Evolutionary conservation across 2,329 filamentous ascomycete genomes (phyloP).

Genomic region (Pseudogymnoascus sp.): DNA sequence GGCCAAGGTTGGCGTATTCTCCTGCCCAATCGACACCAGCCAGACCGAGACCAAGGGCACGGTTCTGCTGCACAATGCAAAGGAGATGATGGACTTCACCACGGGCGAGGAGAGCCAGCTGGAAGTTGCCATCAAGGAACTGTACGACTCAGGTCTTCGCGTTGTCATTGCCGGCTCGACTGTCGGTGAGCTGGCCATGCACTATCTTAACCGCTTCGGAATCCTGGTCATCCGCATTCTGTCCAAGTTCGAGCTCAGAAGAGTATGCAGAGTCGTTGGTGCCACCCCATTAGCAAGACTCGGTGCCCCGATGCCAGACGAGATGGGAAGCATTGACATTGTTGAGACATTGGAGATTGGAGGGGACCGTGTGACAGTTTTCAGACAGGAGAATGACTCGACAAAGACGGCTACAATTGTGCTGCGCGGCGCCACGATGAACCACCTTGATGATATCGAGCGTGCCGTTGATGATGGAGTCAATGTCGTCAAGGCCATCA

Average conservation of each 20-base stretch:
- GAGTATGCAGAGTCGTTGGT: slow-evolving; percentile 90
- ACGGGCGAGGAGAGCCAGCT: slow-evolving; percentile 93
- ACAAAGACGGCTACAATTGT: slow-evolving; percentile 93
- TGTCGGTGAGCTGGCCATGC: slow-evolving; percentile 90
- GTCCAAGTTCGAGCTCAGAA: slow-evolving; percentile 94
- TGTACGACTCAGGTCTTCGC: slow-evolving; percentile 85
- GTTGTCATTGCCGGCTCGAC: slow-evolving; percentile 88
- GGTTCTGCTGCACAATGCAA: slow-evolving; percentile 89
- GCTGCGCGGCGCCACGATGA: slow-evolving; percentile 90
- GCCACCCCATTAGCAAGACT: slow-evolving; percentile 93
- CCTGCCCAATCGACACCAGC: slow-evolving; percentile 87
- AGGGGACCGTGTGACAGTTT: slow-evolving; percentile 95
- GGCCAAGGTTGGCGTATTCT: slow-evolving; percentile 95
- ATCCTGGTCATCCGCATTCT: slow-evolving; percentile 95
- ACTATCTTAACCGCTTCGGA: slow-evolving; percentile 96
- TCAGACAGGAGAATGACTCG: slow-evolving; percentile 88
- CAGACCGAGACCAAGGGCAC: slow-evolving; percentile 99
- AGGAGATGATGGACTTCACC: slow-evolving; percentile 98
- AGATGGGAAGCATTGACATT: slow-evolving; percentile 91
- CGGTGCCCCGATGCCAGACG: slow-evolving; percentile 98
- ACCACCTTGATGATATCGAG: slow-evolving; percentile 95
- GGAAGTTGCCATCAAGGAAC: slow-evolving; percentile 85
- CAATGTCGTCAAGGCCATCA: slow-evolving; percentile 97
- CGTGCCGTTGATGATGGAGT: slow-evolving; percentile 96
- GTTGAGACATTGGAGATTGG: slow-evolving; percentile 98